Conservation (phyloP, 1,284 basidiomycete species). For the Cryptococcus sp. region DNA sequence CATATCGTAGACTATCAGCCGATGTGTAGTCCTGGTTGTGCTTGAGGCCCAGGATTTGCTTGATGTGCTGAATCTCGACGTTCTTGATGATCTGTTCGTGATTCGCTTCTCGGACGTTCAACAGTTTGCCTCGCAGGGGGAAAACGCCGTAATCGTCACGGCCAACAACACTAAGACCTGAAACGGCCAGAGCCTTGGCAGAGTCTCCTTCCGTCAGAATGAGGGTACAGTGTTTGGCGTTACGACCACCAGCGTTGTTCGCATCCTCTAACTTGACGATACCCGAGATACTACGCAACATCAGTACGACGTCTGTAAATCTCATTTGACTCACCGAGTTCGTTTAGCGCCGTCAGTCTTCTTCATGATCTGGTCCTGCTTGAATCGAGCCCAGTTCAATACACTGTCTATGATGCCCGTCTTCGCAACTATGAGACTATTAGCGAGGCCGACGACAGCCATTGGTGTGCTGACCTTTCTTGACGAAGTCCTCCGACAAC, state of each 20-base stretch:
- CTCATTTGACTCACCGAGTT: slow-evolving; percentile 62
- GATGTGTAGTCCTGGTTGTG: slow-evolving; percentile 86
- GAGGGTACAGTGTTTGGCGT: slow-evolving; percentile 83
- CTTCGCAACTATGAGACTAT: slow-evolving; percentile 69
- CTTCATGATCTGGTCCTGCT: slow-evolving; percentile 93
- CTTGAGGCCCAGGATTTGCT: slow-evolving; percentile 96
- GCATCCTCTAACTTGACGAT: slow-evolving; percentile 94
- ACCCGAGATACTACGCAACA: slow-evolving; percentile 74
- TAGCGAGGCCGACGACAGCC: too few species aligned
- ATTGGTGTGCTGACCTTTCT: slow-evolving; percentile 70
- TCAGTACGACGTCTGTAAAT: not conserved
- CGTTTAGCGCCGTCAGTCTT: slow-evolving; percentile 96
- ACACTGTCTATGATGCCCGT: slow-evolving; percentile 91
- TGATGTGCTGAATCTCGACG: slow-evolving; percentile 94
- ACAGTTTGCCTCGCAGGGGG: slow-evolving; percentile 91
- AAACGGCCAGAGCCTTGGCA: slow-evolving; percentile 93
- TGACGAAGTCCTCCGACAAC: slow-evolving; percentile 90
- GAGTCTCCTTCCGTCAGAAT: slow-evolving; percentile 99
- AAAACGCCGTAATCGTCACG: slow-evolving; percentile 98
- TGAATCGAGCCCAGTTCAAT: slow-evolving; percentile 93
- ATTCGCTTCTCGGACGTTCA: slow-evolving; percentile 96
- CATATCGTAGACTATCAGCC: slow-evolving; percentile 79
- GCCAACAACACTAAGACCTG: slow-evolving; percentile 91
- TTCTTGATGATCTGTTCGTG: slow-evolving; percentile 99
- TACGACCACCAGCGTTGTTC: slow-evolving; percentile 90